Evolutionary conservation across 2,329 filamentous ascomycete species (phyloP).

Genomic region (Mycosphaerella sp.): DNA sequence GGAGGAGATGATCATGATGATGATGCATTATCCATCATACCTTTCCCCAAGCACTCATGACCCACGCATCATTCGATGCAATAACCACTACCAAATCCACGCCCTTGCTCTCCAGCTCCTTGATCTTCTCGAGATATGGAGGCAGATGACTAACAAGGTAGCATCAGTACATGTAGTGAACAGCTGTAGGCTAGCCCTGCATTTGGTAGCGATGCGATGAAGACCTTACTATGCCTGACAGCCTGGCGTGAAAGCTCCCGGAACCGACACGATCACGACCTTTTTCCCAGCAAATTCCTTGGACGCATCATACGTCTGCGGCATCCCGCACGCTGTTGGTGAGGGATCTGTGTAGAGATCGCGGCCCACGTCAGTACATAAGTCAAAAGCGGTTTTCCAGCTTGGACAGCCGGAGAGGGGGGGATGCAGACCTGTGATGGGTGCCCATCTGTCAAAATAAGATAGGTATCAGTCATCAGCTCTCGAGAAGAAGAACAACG

Average conservation of each 20-base stretch:
- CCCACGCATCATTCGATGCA: conserved; percentile 76
- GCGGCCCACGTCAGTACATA: background rate
- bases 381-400: no score
- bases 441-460: conserved; percentile 58
- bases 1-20: background rate
- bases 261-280: conserved; percentile 62
- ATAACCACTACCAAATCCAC: conserved; percentile 77
- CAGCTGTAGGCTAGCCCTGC: no score
- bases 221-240: conserved; percentile 57
- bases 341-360: conserved; percentile 35
- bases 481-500: no score
- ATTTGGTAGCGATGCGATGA: background rate
- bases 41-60: conserved; percentile 60
- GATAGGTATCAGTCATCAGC: background rate
- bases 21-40: background rate
- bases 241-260: conserved; percentile 70
- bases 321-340: conserved; percentile 70
- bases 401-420: no score
- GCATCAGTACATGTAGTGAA: no score
- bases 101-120: conserved; percentile 68
- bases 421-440: conserved; percentile 52
- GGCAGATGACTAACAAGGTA: conserved; percentile 55
- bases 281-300: conserved; percentile 67
- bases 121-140: conserved; percentile 67
- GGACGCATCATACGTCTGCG: conserved; percentile 70